Percentiles rank a stretch among this genome's conserved stretches.
Conservation (phyloP, 108 stramenopile species). For the Phaeodactylum tricornutum region DNA sequence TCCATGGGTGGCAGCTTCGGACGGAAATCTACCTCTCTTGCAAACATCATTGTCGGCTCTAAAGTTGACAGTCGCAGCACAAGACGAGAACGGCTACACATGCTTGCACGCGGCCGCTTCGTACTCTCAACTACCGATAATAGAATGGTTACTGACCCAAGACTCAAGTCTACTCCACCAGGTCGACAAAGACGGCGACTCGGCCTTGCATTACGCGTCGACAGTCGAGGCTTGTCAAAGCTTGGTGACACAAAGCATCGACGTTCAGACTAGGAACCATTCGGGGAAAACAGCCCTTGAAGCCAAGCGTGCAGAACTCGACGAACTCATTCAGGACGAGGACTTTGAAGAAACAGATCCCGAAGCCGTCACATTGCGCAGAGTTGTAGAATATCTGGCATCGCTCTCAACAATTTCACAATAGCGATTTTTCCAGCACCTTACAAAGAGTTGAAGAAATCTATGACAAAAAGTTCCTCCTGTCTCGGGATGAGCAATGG, state of each 20-base stretch:
- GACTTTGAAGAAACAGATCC: constrained; percentile 41
- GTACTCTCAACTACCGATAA: constrained; percentile 31
- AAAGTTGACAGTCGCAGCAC: constrained; percentile 12
- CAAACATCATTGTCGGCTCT: constrained; percentile 23
- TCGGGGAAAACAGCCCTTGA: constrained; percentile 42
- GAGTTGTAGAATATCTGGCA: constrained; percentile 27
- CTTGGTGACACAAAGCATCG: constrained; percentile 26
- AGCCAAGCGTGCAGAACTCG: constrained; percentile 34
- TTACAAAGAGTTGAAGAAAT: too few species aligned
- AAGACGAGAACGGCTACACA: constrained; percentile 55
- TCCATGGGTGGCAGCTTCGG: constrained; percentile 51
- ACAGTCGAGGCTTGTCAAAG: constrained; percentile 21
- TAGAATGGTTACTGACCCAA: constrained; percentile 27
- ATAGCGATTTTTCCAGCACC: not conserved
- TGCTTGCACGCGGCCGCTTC: constrained; percentile 54
- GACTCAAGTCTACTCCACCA: constrained; percentile 13
- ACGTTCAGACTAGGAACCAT: constrained; percentile 16
- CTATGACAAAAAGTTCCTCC: too few species aligned
- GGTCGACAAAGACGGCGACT: constrained; percentile 51
- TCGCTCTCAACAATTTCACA: constrained; percentile 2
- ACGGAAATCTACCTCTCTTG: constrained; percentile 42
- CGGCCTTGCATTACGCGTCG: constrained; percentile 60
- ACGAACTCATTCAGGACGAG: constrained; percentile 37
- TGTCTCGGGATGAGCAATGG: too few species aligned
- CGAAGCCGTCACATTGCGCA: constrained; percentile 17